Conservation (phyloP, 176 grass and related monocot genomes). For the Hordeum marinum region DNA sequence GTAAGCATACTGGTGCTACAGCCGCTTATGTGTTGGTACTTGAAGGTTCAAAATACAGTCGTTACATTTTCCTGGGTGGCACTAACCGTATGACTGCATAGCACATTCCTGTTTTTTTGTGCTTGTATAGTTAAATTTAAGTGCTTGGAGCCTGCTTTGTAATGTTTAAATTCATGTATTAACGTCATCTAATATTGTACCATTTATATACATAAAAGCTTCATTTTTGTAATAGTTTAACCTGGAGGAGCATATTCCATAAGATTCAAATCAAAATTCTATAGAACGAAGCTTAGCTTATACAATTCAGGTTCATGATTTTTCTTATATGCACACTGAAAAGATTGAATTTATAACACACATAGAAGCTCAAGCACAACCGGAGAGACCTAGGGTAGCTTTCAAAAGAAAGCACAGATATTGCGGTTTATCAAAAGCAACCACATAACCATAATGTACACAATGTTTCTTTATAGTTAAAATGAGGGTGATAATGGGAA, state of each 20-base stretch:
- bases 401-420: background rate
- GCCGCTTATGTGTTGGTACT: background rate
- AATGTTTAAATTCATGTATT: background rate
- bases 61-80: background rate
- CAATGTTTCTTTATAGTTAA: background rate
- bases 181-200: background rate
- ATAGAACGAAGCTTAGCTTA: background rate
- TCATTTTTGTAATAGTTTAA: background rate
- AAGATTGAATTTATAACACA: background rate
- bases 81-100: background rate
- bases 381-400: background rate
- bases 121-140: background rate
- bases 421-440: background rate
- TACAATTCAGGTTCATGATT: background rate
- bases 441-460: background rate
- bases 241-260: background rate
- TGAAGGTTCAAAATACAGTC: constrained; percentile 3
- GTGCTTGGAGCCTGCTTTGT: background rate
- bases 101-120: background rate
- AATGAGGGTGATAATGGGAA: background rate
- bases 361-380: background rate
- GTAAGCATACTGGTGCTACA: background rate
- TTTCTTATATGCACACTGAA: background rate
- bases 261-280: background rate
- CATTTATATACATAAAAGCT: background rate